These are phyloP conservation scores for Lentinula lateritia DNA, from an alignment of 768 basidiomycete species.

Conservation along the genomic window DNA sequence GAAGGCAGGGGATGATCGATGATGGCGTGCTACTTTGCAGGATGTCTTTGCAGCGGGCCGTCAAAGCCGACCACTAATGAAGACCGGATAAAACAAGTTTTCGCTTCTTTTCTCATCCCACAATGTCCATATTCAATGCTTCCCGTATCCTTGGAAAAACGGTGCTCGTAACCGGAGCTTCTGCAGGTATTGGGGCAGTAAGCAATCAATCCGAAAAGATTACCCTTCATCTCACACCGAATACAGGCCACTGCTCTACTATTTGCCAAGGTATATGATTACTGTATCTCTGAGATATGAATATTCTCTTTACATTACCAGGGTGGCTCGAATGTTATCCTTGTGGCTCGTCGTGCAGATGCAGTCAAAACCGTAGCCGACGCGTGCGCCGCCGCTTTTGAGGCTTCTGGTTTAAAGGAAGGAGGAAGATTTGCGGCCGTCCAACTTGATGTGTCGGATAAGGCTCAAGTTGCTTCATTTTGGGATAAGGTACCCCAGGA, in stretches of 20 bases:
- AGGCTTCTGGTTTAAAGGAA: conserved; percentile 61
- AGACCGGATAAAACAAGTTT: not conserved
- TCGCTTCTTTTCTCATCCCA: conserved; percentile 8
- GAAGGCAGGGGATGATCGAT: not conserved
- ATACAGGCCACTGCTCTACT: conserved; percentile 77
- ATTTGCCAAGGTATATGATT: conserved; percentile 67
- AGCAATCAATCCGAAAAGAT: conserved; percentile 18
- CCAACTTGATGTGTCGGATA: conserved; percentile 78
- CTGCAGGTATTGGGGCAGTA: conserved; percentile 86
- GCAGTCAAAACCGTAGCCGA: conserved; percentile 66
- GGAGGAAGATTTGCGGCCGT: conserved; percentile 77
- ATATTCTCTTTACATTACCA: conserved; percentile 19
- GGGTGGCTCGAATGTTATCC: conserved; percentile 86
- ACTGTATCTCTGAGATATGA: not conserved
- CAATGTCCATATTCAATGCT: conserved; percentile 79
- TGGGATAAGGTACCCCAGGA: conserved; percentile 67
- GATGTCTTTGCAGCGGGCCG: not conserved
- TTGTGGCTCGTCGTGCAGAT: conserved; percentile 75
- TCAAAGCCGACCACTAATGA: not conserved
- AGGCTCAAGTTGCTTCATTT: conserved; percentile 59
- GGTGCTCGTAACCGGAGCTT: conserved; percentile 85
- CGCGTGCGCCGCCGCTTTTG: conserved; percentile 63
- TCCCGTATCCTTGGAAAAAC: conserved; percentile 79
- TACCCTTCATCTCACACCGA: conserved; percentile 4
- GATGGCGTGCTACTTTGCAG: not conserved